Base-by-base conservation (phyloP, 495 filamentous ascomycete genomes). In the Aspergillus haitiensis region DNA sequence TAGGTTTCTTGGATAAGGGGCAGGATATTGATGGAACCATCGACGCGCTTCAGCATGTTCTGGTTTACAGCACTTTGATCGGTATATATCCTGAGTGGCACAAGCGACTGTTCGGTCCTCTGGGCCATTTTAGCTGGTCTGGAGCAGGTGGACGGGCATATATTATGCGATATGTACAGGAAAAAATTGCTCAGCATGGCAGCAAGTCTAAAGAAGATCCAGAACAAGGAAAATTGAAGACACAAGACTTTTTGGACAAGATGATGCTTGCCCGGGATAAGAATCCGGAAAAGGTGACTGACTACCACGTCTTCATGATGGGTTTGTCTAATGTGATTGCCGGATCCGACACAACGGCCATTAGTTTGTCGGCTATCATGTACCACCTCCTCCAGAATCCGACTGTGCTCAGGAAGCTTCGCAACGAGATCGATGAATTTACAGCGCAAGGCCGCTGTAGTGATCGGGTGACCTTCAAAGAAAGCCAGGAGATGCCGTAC, bases 1-100 rank as follows among this genome's bases (percentile, higher is more conserved):
- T 60, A 72, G 84, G 85, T 0, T 86, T 87, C 63, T 67, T 87
- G 16, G 85, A 86, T 67, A 69, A 77, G 63, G 86, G 86, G 40
- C 72, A 82, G 52, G 86, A 88, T 52, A 82, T 88, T 52, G 82
- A 87, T 62, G 85, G 84, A 6, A 81, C 86, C 15, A 81, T 88
- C 6, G 67, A 62, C 3, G 85, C 83, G 16, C 68, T 87, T 0
- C 73, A 77, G 34, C 76, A 77, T 36, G 51, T 86, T 5, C 81
- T 85, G 60, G 70, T 77, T 47, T 87, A 86, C 63, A 81, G 85
- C 42, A 82, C 82, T 0, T 57, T 82, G n/a, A 68, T 81, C 16
- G 79, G 79, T 0, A 70, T 80, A 15, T 83, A 77, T 55, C 70
- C 74, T 4, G 73, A 74, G 64, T 69, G 73, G 66, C 76, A 88